phyloP scores from a whole-genome alignment of 2,329 filamentous ascomycete species.

The Cordyceps farinosa region DNA sequence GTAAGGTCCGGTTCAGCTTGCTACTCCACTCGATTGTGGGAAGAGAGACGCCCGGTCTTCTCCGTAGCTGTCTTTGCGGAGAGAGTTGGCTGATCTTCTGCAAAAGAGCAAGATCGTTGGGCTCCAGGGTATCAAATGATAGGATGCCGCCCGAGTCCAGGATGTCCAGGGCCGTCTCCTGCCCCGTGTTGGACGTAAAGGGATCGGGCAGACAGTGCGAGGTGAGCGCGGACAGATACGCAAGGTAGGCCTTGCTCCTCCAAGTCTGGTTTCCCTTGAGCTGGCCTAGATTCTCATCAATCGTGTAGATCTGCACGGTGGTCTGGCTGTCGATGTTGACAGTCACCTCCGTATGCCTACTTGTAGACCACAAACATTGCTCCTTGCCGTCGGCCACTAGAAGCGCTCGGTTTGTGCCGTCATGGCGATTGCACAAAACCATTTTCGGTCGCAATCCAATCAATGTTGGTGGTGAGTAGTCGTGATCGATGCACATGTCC shows the following conservation, averaged over 20 bases:
- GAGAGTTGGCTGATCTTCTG: neutral
- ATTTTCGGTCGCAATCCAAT: neutral
- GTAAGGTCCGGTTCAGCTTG: neutral
- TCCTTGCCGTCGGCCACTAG: neutral
- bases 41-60: neutral
- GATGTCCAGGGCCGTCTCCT: conserved; percentile 48
- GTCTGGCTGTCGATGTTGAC: neutral
- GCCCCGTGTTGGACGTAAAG: conserved; percentile 48
- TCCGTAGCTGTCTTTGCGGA: neutral
- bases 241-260: conserved; percentile 47
- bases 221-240: conserved; percentile 51
- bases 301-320: neutral
- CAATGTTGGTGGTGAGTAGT: neutral
- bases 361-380: rapidly evolving
- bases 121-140: conserved; percentile 30
- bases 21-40: neutral
- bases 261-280: conserved; percentile 48
- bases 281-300: neutral
- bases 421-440: rapidly evolving
- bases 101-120: neutral
- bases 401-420: neutral
- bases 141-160: conserved; percentile 43
- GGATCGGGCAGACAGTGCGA: conserved; percentile 47
- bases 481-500: neutral
- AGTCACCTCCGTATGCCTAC: neutral